These are phyloP conservation scores for Cajanus cajan DNA, from an alignment of 306 rosid genomes.

Conservation along the genomic window DNA sequence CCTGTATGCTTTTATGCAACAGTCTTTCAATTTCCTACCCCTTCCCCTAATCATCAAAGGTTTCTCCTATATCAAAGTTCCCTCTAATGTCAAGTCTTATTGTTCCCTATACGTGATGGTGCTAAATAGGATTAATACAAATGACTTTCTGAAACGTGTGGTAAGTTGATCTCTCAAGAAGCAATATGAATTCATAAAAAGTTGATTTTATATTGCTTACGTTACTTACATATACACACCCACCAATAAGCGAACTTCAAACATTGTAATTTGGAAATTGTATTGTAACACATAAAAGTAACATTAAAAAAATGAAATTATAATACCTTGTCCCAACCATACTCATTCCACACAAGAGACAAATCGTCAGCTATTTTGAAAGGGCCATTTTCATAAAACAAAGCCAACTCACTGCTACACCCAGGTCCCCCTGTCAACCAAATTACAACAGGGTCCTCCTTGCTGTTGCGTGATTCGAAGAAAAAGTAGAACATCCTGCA, in stretches of 20 bases:
- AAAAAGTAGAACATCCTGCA: conserved; percentile 92
- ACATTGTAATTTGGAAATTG: not conserved
- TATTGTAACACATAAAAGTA: not conserved
- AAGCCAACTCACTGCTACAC: conserved; percentile 88
- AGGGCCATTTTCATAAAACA: conserved; percentile 90
- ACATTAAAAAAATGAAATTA: not conserved
- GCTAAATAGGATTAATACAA: too few species aligned
- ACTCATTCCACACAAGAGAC: conserved; percentile 83
- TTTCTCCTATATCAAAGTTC: not conserved
- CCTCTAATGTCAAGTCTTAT: not conserved
- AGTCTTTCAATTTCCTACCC: not conserved
- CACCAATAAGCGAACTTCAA: conserved; percentile 5
- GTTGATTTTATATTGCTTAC: not conserved
- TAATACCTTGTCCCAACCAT: conserved; percentile 93
- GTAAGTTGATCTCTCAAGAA: not conserved
- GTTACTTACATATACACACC: not conserved
- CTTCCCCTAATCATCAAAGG: not conserved
- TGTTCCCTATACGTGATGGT: not conserved
- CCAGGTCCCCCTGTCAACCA: conserved; percentile 99
- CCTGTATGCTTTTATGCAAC: not conserved
- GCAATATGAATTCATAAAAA: not conserved
- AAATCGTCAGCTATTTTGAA: conserved; percentile 64
- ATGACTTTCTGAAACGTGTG: too few species aligned
- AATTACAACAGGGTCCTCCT: conserved; percentile 79
- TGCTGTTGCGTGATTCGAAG: conserved; percentile 74